Base-by-base conservation (phyloP, 176 grass and related monocot species). In the Phyllostachys edulis region DNA sequence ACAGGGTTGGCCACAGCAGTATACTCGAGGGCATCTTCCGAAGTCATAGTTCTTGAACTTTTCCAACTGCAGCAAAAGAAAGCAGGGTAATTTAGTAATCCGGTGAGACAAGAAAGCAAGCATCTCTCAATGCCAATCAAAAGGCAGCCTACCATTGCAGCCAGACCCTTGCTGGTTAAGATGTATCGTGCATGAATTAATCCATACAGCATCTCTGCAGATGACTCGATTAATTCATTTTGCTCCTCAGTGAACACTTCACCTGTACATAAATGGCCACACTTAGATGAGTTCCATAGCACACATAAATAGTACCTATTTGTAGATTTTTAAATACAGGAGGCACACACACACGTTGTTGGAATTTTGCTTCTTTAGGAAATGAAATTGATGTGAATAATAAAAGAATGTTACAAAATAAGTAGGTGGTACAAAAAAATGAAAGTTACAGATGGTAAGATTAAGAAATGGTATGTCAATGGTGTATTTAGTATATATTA, bases 11-110 rank as follows among this genome's bases (percentile, higher is more conserved):
- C 96, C 96, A 46, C 89, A 98, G 67, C 96, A 95, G 77, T 93
- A 98, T 27, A 95, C 96, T 83, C 96, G 76, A 72, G 96, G 96
- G 80, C 96, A 98, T 90, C 96, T 93, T 75, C 96, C 96, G 61
- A 98, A 98, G 79, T 98, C 93, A 85, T 95, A 95, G 42, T 95
- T 98, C 80, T 98, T 98, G 85, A 85, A 95, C 87, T 98, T 98
- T 40, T 98, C 96, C 61, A 95, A 80, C 96, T 98, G 91, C 59
- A 57, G 67, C 27, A 73, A 75, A 86, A 40, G 40, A 66, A 86
- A 87, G 11, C 13, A 52, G 26, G 42, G 44, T 54, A 83, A 45
- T 73, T 79, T 34, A 79, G 61, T 78, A 78, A 17, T 18, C 16
- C 14, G 44, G 32, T 15, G 29, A 71, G 70, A 72, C 46, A 71